A percentile compares a stretch with the other conserved stretches of the same genome.
These are phyloP conservation scores for Solanum etuberosum DNA, from an alignment of 257 asterid genomes.

Conservation along the genomic window DNA sequence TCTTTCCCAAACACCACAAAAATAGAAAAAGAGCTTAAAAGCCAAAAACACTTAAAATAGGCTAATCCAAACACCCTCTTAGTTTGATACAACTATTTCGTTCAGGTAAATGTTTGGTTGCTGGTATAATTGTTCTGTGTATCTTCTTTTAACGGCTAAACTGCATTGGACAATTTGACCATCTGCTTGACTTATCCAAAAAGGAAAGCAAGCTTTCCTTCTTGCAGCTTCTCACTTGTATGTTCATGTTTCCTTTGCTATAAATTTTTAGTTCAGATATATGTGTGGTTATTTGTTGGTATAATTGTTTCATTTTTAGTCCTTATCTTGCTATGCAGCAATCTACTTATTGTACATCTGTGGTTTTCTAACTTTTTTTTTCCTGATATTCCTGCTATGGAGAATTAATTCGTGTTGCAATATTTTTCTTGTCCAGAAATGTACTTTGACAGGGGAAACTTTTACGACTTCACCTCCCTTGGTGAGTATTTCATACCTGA, in stretches of 20 bases:
- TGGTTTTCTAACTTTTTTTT: background rate
- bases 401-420: background rate
- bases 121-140: background rate
- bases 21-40: no score
- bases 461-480: constrained; percentile 85
- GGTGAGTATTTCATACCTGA: constrained; percentile 32
- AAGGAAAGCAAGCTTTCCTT: background rate
- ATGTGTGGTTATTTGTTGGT: background rate
- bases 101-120: background rate
- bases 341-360: background rate
- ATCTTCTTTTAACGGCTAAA: background rate
- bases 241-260: background rate
- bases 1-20: no score
- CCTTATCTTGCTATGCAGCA: background rate
- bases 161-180: background rate
- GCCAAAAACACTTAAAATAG: no score
- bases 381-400: background rate
- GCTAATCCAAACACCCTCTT: no score
- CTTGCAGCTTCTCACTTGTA: background rate
- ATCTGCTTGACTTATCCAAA: background rate
- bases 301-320: background rate
- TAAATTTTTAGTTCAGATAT: background rate
- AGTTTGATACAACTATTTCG: background rate
- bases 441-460: constrained; percentile 83
- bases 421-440: constrained; percentile 35